These are phyloP conservation scores for Trichophyton equinum DNA, from an alignment of 2,329 filamentous ascomycete genomes.

Conservation along the genomic window DNA sequence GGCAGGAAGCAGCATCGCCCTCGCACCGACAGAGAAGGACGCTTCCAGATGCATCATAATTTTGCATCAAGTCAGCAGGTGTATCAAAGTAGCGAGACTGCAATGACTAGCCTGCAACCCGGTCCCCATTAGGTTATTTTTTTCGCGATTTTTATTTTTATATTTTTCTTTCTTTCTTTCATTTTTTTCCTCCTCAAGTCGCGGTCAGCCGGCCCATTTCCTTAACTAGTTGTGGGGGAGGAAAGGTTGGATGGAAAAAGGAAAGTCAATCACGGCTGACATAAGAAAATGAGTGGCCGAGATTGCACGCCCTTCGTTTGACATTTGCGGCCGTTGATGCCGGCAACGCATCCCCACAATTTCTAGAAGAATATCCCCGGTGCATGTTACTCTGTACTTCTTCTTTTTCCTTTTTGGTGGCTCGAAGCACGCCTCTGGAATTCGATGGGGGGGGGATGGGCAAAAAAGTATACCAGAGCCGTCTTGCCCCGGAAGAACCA, in stretches of 20 bases:
- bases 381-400: not conserved
- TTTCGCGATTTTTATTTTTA: not conserved
- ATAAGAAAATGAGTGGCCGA: slow-evolving; percentile 2
- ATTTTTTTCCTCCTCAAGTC: not conserved
- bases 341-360: not conserved
- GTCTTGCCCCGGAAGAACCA: not conserved
- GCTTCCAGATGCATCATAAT: not conserved
- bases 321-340: slow-evolving; percentile 4
- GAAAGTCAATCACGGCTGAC: not conserved
- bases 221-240: not conserved
- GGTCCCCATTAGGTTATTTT: not conserved
- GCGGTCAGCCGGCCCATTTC: not conserved
- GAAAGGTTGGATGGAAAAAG: not conserved
- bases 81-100: not conserved
- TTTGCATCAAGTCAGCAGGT: slow-evolving; percentile 2
- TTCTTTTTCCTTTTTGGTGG: not conserved
- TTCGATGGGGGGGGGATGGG: not conserved
- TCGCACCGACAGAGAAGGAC: not conserved
- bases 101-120: not conserved
- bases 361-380: slow-evolving; percentile 2
- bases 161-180: not conserved
- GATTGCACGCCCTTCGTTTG: slow-evolving; percentile 6
- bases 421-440: not conserved
- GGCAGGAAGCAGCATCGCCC: not conserved
- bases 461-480: not conserved